Evolutionary conservation across 2,329 filamentous ascomycete species (phyloP), one percentile per base, ranked within the genome.

Genomic region (Ophiostoma piceae): DNA sequence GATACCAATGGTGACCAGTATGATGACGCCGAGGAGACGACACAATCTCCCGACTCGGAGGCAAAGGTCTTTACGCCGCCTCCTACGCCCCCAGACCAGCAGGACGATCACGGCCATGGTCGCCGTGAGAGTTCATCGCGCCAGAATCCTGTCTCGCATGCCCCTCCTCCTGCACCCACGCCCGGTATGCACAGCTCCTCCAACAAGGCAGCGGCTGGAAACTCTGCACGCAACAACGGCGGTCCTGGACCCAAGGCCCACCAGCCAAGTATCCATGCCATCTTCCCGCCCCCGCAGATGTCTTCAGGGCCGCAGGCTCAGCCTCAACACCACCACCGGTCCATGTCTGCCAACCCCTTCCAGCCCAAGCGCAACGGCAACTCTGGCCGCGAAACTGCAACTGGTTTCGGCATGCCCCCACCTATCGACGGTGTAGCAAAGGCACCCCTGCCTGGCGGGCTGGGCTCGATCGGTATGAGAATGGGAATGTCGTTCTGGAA

Each of bases 341-440:
- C 37, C 39, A 66, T 66, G 65, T 66, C 65, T 16, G 65, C 65
- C n/a, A 66, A 66, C 37, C 65, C 65, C 37, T 66, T 66, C 65
- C 65, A 47, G 37, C 37, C 37, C 16, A 41, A 66, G 22, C 65
- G 22, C 11, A 22, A 41, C 22, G 65, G 65, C 39, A 32, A 26
- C 26, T 16, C 37, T 16, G 26, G 39, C 16, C 65, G 65, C 8
- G 65, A 66, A 1, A 19, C 65, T 14, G 65, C 22, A n/a, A 26
- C 39, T 29, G 37, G 65, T 19, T 66, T 66, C 22, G 65, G 65
- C n/a, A 66, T 66, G 39, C 9, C 65, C 37, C 5, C 62, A 16
- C 19, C n/a, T 22, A 26, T 66, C 11, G 65, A 66, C 1, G 39
- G 37, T 16, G 22, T 39, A 26, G n/a, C 39, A 16, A 41, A 66